phyloP scores from a whole-genome alignment of 2,329 filamentous ascomycete genomes.

The Hysterium pulicare region DNA sequence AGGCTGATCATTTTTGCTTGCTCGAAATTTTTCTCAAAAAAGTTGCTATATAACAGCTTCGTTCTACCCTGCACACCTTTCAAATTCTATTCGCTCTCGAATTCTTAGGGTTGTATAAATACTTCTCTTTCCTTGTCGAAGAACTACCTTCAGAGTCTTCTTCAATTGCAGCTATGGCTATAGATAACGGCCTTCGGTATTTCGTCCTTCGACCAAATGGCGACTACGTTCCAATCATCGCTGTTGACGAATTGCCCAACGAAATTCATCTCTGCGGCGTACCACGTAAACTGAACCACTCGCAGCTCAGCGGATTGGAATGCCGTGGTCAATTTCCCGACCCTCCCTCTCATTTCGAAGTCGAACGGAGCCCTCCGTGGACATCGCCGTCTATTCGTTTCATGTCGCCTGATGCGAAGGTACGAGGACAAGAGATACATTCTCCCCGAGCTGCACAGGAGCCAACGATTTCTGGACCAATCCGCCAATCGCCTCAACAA shows the following conservation, averaged over 20 bases:
- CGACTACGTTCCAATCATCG: constrained; percentile 39
- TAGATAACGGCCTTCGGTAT: constrained; percentile 24
- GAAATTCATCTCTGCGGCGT: constrained; percentile 36
- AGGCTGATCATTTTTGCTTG: too few species aligned
- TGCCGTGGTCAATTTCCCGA: constrained; percentile 24
- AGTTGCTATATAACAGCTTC: too few species aligned
- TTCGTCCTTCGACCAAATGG: constrained; percentile 39
- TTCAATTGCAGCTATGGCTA: too few species aligned
- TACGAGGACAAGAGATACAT: neutral
- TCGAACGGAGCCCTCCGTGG: neutral
- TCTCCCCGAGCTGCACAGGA: too few species aligned
- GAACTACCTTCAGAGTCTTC: too few species aligned
- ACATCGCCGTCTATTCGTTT: neutral
- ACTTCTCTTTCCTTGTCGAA: too few species aligned
- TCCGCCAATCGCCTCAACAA: too few species aligned
- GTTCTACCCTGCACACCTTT: too few species aligned
- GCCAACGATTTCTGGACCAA: too few species aligned
- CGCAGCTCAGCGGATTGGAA: constrained; percentile 25
- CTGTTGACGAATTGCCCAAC: constrained; percentile 43
- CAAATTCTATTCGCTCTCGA: too few species aligned
- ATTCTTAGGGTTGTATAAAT: too few species aligned
- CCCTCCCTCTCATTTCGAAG: constrained; percentile 8
- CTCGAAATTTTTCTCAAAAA: too few species aligned
- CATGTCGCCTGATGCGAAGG: neutral
- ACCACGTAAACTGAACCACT: constrained; percentile 30